Evolutionary conservation across 306 rosid genomes (phyloP), one percentile per base, ranked within the genome.

Genomic region (Acacia crassicarpa): DNA sequence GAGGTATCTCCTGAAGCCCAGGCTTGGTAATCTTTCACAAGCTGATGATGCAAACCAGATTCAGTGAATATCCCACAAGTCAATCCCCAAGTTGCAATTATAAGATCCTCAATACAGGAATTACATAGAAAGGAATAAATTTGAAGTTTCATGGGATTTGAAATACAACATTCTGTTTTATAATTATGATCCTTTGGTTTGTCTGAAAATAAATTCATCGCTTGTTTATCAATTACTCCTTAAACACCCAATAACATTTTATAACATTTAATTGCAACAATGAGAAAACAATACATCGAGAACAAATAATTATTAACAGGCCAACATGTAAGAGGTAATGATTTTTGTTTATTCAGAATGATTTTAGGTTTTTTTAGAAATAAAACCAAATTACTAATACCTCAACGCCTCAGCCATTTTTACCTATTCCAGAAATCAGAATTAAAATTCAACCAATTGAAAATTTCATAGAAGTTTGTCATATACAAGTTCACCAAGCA

Each of bases 1-100:
- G 95, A 89, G 48, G 86, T 40, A 83, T 91, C 91, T 51, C 93
- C 95, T 16, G 97, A 85, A 63, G 99, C 98, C 99, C 99, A 93
- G 54, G 96, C 96, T 83, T 87, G 78, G 85, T 95, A 95, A 84
- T 95, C 99, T 89, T 89, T 95, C 89, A 89, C 92, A 77, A 95
- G 98, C 99, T 95, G 92, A 77, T 85, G 67, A 65, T 51, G 41
- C 2, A 58, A 46, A 5, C 67, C 54, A 20, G 44, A 76, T 74
- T 40, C 35, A 58, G 22, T 32, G 25, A 72, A 53, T 63, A 27
- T 35, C 25, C 40, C 51, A 40, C 70, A 72, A 53, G 77, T 14
- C 74, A 63, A 33, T 43, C 59, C 66, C 59, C 25, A n/a, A 27
- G 19, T 72, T 17, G 79, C 68, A 41, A 54, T 62, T 61, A 12